These are phyloP conservation scores for Allium sativum DNA, from an alignment of 106 monocot species.

Conservation along the genomic window DNA sequence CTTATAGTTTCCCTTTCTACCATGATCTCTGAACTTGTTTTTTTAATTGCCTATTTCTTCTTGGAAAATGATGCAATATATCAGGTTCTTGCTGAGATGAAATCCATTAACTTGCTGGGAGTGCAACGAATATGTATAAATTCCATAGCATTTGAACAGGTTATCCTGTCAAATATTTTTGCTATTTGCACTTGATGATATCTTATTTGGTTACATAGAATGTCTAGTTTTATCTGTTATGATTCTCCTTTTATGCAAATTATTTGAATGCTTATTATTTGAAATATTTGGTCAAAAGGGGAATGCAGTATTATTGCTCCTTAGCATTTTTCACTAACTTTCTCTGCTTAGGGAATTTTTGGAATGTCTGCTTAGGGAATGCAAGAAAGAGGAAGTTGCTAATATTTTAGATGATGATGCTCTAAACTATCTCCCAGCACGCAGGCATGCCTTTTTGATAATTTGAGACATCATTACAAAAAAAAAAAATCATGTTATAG, in stretches of 20 bases:
- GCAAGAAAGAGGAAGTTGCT: constrained; percentile 96
- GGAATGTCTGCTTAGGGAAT: constrained; percentile 86
- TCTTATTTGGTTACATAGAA: too few relatives aligned
- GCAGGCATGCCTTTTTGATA: constrained; percentile 34
- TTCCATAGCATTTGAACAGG: constrained; percentile 97
- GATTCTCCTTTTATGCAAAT: too few relatives aligned
- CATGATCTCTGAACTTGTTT: background rate
- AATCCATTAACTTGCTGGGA: constrained; percentile 87
- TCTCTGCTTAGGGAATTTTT: constrained; percentile 98
- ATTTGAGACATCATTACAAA: background rate
- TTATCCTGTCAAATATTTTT: background rate
- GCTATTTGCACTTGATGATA: too few relatives aligned
- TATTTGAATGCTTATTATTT: too few relatives aligned
- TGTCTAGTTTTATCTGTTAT: too few relatives aligned
- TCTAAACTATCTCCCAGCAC: constrained; percentile 86
- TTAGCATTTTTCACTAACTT: too few relatives aligned
- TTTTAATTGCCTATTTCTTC: background rate
- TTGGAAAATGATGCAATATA: background rate
- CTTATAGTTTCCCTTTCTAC: too few relatives aligned
- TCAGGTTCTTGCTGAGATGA: constrained; percentile 84
- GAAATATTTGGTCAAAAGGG: too few relatives aligned
- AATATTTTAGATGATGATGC: constrained; percentile 95
- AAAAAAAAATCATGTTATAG: background rate
- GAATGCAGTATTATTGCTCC: too few relatives aligned
- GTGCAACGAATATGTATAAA: constrained; percentile 99